Conservation (phyloP, 768 basidiomycete genomes). For the Tephrocybe sp. region DNA sequence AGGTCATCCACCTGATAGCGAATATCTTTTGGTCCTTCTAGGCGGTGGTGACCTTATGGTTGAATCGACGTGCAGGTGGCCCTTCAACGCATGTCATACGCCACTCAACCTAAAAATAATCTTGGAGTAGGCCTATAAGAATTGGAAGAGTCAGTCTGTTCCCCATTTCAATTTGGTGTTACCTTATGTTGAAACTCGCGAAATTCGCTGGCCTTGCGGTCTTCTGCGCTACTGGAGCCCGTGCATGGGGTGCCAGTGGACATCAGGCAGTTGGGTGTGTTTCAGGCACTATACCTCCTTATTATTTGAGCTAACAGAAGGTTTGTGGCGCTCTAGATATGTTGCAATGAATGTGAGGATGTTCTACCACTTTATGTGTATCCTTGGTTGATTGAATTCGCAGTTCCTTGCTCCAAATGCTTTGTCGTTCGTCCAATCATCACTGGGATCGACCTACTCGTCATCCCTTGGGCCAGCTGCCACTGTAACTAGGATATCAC, state of each 20-base stretch:
- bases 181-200: conserved; percentile 7
- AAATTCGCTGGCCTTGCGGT: conserved; percentile 9
- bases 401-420: conserved; percentile 52
- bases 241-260: conserved; percentile 42
- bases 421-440: conserved; percentile 43
- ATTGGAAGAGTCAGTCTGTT: background rate
- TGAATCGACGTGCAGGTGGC: background rate
- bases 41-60: conserved; percentile 4
- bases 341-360: conserved; percentile 39
- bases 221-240: conserved; percentile 18
- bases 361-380: background rate
- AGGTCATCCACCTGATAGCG: background rate
- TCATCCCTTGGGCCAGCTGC: conserved; percentile 50
- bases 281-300: background rate
- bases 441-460: conserved; percentile 42
- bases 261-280: conserved; percentile 45
- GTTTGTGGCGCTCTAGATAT: conserved; percentile 25
- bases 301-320: background rate
- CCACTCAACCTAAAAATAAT: background rate
- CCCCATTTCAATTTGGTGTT: background rate
- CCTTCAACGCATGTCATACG: background rate
- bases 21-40: background rate
- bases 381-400: conserved; percentile 8
- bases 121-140: background rate
- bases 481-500: conserved; percentile 30